Evolutionary conservation across 2,329 filamentous ascomycete genomes (phyloP).

Genomic region (Penicillium sp.): DNA sequence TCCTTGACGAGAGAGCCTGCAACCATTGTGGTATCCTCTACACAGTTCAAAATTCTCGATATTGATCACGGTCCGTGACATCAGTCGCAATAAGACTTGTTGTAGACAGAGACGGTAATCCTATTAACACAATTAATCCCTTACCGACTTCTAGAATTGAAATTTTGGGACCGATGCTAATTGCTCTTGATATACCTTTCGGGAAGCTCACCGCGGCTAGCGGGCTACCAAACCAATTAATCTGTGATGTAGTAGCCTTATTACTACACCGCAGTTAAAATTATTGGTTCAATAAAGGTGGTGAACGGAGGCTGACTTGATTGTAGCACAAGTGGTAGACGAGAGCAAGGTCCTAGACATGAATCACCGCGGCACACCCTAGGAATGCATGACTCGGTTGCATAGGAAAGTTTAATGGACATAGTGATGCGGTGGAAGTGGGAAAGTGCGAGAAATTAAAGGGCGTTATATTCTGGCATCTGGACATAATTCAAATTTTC

Average conservation of each 20-base stretch:
- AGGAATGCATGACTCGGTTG: neutral
- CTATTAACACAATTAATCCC: too few relatives aligned
- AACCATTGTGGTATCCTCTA: neutral
- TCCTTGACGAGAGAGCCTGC: neutral
- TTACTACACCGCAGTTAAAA: neutral
- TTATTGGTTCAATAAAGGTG: neutral
- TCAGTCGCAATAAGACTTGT: too few relatives aligned
- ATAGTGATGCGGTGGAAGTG: neutral
- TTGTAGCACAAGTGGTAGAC: neutral
- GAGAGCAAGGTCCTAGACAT: neutral
- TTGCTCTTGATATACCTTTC: too few relatives aligned
- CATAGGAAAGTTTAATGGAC: neutral
- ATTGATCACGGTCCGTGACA: too few relatives aligned
- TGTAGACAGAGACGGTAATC: too few relatives aligned
- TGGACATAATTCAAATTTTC: neutral
- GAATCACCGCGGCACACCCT: neutral
- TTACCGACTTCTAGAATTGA: too few relatives aligned
- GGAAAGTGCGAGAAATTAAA: neutral
- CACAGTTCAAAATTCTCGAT: neutral
- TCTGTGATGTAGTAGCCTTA: neutral
- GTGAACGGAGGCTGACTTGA: too few relatives aligned
- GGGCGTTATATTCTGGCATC: neutral
- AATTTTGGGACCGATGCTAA: too few relatives aligned
- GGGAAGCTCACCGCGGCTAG: neutral
- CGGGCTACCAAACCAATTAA: neutral